phyloP scores from a whole-genome alignment of 2,329 filamentous ascomycete genomes.

The Xylaria sp. region DNA sequence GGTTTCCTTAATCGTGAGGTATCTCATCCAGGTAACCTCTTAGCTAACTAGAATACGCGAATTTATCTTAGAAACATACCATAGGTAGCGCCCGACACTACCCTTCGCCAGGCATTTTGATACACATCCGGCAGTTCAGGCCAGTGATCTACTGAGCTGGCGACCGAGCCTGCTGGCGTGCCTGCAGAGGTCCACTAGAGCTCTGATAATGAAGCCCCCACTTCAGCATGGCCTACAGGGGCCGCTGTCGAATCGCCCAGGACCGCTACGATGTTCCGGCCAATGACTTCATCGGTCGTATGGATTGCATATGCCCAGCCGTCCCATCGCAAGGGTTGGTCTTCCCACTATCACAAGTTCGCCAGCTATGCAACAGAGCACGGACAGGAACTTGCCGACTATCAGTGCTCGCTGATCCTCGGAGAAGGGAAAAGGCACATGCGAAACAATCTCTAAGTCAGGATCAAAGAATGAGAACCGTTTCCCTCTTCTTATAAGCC shows the following conservation, averaged over 20 bases:
- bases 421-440: slow-evolving; percentile 26
- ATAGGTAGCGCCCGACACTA: slow-evolving; percentile 2
- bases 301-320: slow-evolving; percentile 29
- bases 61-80: slow-evolving; percentile 12
- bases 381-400: slow-evolving; percentile 21
- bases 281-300: slow-evolving; percentile 40
- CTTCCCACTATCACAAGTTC: slow-evolving; percentile 24
- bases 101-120: neutral
- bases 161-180: slow-evolving; percentile 1
- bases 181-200: slow-evolving; percentile 5
- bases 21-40: neutral
- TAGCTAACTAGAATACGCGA: slow-evolving; percentile 9
- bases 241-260: slow-evolving; percentile 2
- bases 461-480: slow-evolving; percentile 2
- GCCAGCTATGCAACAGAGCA: slow-evolving; percentile 1
- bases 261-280: slow-evolving; percentile 12
- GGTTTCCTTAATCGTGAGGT: neutral
- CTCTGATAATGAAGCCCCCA: slow-evolving; percentile 20
- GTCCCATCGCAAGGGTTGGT: slow-evolving; percentile 13
- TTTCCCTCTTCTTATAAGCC: slow-evolving; percentile 23
- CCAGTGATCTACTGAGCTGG: neutral
- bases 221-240: slow-evolving; percentile 25
- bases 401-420: slow-evolving; percentile 21
- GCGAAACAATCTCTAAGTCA: slow-evolving; percentile 12
- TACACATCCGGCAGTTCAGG: neutral